phyloP scores from a whole-genome alignment of 129 eudicot species.

The Escallonia rubra region DNA sequence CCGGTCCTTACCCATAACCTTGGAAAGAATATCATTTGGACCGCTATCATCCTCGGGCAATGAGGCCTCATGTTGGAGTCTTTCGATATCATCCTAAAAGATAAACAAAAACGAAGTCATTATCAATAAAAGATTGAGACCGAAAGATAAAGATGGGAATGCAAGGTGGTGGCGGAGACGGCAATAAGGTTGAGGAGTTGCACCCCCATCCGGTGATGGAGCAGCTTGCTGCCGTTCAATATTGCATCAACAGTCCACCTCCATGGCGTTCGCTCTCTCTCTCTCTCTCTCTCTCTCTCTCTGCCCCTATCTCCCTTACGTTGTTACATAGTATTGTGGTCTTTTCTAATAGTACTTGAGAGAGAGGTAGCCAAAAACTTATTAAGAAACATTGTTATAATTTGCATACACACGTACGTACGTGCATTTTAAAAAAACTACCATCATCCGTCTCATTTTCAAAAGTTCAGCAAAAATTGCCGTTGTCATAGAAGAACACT shows the following conservation, averaged over 20 bases:
- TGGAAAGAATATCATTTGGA: no score
- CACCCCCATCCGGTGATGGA: slow-evolving; percentile 7
- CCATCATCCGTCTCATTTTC: neutral
- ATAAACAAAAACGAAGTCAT: no score
- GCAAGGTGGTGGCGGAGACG: neutral
- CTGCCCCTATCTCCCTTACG: neutral
- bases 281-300: neutral
- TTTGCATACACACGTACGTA: neutral
- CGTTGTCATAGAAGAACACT: no score
- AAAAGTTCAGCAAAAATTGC: neutral
- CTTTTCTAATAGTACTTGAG: neutral
- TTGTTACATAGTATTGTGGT: neutral
- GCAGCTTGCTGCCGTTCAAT: slow-evolving; percentile 57
- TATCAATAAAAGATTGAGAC: no score
- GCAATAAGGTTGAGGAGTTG: neutral
- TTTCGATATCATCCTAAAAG: no score
- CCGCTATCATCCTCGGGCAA: no score
- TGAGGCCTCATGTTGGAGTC: no score
- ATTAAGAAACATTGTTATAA: neutral
- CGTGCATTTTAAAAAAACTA: neutral
- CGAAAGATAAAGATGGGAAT: no score
- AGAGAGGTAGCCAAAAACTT: neutral
- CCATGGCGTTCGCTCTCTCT: slow-evolving; percentile 54
- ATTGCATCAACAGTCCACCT: slow-evolving; percentile 80
- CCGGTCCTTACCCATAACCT: no score